phyloP scores from a whole-genome alignment of 768 basidiomycete genomes.

The Fibroporia radiculosa region DNA sequence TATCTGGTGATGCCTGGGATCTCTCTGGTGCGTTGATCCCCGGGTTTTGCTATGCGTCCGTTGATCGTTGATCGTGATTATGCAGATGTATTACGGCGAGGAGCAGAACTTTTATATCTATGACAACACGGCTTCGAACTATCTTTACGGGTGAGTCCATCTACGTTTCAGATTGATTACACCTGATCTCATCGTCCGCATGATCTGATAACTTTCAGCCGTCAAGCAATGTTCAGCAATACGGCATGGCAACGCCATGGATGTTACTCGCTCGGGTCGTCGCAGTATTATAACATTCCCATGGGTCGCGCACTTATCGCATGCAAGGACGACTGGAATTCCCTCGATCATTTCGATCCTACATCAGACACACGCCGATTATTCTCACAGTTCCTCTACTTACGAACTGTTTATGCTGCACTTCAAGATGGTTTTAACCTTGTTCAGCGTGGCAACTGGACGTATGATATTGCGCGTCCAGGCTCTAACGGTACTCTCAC shows the following conservation, averaged over 20 bases:
- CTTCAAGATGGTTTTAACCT: conserved; percentile 85
- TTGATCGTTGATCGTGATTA: conserved; percentile 10
- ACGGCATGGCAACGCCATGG: conserved; percentile 91
- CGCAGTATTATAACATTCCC: conserved; percentile 92
- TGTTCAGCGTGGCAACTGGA: conserved; percentile 84
- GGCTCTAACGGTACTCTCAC: conserved; percentile 78
- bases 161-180: too few species aligned
- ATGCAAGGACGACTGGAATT: conserved; percentile 87
- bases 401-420: conserved; percentile 61
- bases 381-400: conserved; percentile 62
- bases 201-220: conserved; percentile 34
- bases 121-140: conserved; percentile 86
- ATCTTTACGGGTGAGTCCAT: conserved; percentile 66
- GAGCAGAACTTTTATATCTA: conserved; percentile 86
- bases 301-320: conserved; percentile 72
- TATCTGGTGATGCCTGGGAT: conserved; percentile 83
- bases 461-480: conserved; percentile 65
- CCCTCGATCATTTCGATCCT: conserved; percentile 92
- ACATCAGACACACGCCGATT: conserved; percentile 71
- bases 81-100: conserved; percentile 79
- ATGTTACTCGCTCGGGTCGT: conserved; percentile 84
- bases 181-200: neutral
- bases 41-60: neutral
- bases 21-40: conserved; percentile 46
- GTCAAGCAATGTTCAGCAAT: conserved; percentile 84